phyloP scores from a whole-genome alignment of 2,329 filamentous ascomycete genomes.

The Clonostachys sp. region DNA sequence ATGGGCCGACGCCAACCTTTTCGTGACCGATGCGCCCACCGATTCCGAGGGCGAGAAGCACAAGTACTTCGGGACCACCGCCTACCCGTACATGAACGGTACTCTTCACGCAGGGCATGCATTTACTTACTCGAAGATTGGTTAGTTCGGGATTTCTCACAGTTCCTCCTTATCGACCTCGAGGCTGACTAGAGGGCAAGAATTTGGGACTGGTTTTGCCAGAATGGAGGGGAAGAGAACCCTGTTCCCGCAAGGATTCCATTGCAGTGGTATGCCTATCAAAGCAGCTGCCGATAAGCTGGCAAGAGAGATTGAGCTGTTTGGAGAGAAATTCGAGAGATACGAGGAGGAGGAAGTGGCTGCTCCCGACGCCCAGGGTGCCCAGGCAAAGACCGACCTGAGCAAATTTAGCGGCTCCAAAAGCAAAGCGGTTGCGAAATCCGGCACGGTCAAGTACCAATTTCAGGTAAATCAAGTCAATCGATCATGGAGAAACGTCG shows the following conservation, averaged over 20 bases:
- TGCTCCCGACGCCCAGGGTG: constrained; percentile 42
- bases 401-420: constrained; percentile 93
- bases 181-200: not conserved
- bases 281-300: constrained; percentile 97
- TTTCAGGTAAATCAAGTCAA: constrained; percentile 43
- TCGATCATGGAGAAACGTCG: too few relatives aligned
- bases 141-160: constrained; percentile 22
- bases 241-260: constrained; percentile 89
- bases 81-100: constrained; percentile 73
- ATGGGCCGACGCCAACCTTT: constrained; percentile 51
- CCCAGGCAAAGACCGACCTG: constrained; percentile 69
- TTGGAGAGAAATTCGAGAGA: constrained; percentile 79
- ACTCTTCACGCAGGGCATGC: constrained; percentile 86
- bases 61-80: constrained; percentile 75
- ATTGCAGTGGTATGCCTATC: constrained; percentile 93
- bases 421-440: constrained; percentile 86
- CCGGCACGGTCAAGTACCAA: constrained; percentile 90
- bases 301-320: constrained; percentile 80
- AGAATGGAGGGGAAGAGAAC: constrained; percentile 86
- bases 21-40: constrained; percentile 82
- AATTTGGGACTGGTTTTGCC: constrained; percentile 83
- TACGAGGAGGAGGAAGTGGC: constrained; percentile 59
- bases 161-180: not conserved
- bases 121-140: constrained; percentile 84
- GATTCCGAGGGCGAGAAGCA: constrained; percentile 71